These are phyloP conservation scores for Irpex sp. DNA, from an alignment of 1,284 basidiomycete species.

Conservation along the genomic window DNA sequence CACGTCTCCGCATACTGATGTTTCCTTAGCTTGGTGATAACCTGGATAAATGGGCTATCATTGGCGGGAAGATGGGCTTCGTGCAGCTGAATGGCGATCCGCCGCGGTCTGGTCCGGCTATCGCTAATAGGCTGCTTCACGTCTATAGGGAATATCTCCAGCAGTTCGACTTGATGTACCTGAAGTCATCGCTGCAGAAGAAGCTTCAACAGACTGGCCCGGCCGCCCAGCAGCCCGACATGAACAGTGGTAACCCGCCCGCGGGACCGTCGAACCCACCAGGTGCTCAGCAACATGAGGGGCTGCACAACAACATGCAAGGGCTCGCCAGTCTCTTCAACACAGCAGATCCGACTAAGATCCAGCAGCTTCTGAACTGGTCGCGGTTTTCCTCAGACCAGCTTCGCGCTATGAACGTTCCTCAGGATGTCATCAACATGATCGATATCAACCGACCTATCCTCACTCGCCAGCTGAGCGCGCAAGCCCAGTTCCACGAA, in stretches of 20 bases:
- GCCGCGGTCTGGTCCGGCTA: conserved; percentile 51
- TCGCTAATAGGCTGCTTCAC: conserved; percentile 55
- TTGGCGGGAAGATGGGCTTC: conserved; percentile 63
- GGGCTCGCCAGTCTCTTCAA: conserved; percentile 3
- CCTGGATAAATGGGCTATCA: conserved; percentile 55
- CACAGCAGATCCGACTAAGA: conserved; percentile 25
- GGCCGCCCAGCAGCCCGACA: neutral
- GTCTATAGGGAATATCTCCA: conserved; percentile 58
- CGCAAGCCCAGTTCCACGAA: conserved; percentile 38
- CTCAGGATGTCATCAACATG: conserved; percentile 47
- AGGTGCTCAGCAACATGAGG: neutral
- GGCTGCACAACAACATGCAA: neutral
- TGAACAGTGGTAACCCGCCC: neutral
- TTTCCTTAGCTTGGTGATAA: conserved; percentile 2
- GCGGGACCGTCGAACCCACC: neutral
- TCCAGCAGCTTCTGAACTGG: conserved; percentile 40
- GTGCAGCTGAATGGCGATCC: conserved; percentile 61
- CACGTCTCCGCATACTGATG: neutral
- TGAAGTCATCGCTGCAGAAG: conserved; percentile 22
- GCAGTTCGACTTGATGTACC: conserved; percentile 55
- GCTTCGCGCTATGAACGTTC: conserved; percentile 48
- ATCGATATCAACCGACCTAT: conserved; percentile 53
- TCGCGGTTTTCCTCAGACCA: conserved; percentile 42
- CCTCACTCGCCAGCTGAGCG: conserved; percentile 37
- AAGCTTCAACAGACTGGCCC: conserved; percentile 6